These are phyloP conservation scores for Gossypium rotundifolium DNA, from an alignment of 345 rosid genomes.

Conservation along the genomic window DNA sequence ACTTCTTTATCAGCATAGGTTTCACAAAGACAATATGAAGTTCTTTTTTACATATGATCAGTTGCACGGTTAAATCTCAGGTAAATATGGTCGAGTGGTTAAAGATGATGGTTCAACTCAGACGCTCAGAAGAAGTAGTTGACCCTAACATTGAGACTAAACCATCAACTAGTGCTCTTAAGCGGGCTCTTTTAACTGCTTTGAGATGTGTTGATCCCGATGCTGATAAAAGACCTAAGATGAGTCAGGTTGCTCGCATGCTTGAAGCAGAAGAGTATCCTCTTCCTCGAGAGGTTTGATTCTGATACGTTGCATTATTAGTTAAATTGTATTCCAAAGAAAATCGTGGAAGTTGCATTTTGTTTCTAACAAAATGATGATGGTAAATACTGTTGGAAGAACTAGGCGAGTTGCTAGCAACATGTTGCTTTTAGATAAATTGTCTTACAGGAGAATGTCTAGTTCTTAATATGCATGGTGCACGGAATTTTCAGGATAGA, in stretches of 20 bases:
- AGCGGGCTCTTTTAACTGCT: conserved; percentile 87
- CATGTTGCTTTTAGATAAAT: background rate
- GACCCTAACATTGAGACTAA: conserved; percentile 67
- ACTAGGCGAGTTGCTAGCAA: background rate
- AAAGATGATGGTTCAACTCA: conserved; percentile 84
- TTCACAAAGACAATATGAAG: background rate
- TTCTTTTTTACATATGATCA: conserved; percentile 6
- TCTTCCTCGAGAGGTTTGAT: conserved; percentile 71
- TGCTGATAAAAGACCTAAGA: conserved; percentile 85
- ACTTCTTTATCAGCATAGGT: conserved; percentile 8
- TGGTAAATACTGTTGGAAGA: background rate
- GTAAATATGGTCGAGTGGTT: conserved; percentile 96
- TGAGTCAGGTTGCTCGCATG: conserved; percentile 96
- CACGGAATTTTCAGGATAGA: conserved; percentile 51
- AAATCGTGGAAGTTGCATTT: background rate
- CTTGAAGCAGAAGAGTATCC: conserved; percentile 91
- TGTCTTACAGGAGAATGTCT: background rate
- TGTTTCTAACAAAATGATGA: background rate
- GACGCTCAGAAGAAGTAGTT: conserved; percentile 77
- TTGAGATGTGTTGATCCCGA: conserved; percentile 97
- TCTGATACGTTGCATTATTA: background rate
- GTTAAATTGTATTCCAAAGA: background rate
- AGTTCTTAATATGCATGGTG: background rate
- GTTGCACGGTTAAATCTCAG: conserved; percentile 33
- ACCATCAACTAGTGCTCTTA: conserved; percentile 83